Evolutionary conservation across 768 basidiomycete species (phyloP), one percentile per base, ranked within the genome.

Genomic region (Chalciporus chontae): DNA sequence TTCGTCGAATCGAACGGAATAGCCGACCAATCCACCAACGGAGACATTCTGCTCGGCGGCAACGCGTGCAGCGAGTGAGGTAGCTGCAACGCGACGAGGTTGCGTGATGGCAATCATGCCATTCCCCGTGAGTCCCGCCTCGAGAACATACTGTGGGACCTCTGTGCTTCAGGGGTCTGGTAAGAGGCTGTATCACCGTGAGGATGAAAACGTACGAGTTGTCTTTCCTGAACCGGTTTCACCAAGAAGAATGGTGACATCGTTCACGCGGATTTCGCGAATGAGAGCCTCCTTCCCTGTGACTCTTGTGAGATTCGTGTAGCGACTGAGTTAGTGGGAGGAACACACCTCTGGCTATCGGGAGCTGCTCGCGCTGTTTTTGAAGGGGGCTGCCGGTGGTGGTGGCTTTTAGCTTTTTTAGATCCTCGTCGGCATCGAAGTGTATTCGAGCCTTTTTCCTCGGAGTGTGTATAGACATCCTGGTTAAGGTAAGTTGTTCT

Each of bases 141-240:
- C 92, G 49, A 94, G 79, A 23, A 98, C 74, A 64, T 95, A 98
- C 63, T 99, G 96, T 0, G 96, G 96, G 42, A 98, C 83, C 77
- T 99, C 95, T 99, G 71, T 32, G 42, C 68, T 68, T 69, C 62
- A 66, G 52, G 52, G 51, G 27, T 36, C 46, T 46, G 40, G 56
- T 65, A 52, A 68, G 59, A 55, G 18, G 39, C 45, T 44, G 42
- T 29, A 44, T 34, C 27, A 43, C 32, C 13, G 49, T 29, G 46
- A 42, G 47, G 29, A 21, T 34, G 27, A n/a, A 40, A 44, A 84
- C 92, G 61, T 69, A 95, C 95, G 95, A 43, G 96, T 99, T 0
- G 95, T 95, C 73, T 99, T 99, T 54, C 96, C 96, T 17, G 94
- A 96, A 11, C 96, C 96, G 0, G 96, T 98, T 70, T 99, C 96